phyloP scores from a whole-genome alignment of 78 protist species.

The Dictyostelium discoideum region DNA sequence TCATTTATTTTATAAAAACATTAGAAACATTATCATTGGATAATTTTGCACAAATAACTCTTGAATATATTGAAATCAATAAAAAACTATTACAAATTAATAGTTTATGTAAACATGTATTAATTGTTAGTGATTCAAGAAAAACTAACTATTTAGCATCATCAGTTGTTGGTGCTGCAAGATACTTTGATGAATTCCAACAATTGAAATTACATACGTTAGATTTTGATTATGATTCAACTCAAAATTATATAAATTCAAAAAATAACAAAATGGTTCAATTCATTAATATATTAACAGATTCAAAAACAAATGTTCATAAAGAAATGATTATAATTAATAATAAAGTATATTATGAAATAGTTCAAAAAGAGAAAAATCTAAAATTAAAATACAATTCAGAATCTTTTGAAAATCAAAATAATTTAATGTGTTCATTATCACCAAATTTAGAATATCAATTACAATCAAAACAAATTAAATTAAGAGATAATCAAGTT shows the following conservation, averaged over 20 bases:
- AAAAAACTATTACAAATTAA: conserved; percentile 14
- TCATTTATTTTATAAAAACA: neutral
- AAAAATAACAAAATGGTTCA: neutral
- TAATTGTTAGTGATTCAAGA: neutral
- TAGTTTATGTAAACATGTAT: conserved; percentile 1
- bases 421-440: neutral
- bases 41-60: neutral
- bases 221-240: neutral
- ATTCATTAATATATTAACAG: neutral
- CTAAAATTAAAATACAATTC: neutral
- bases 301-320: neutral
- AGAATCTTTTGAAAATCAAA: neutral
- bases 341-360: conserved; percentile 3
- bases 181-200: neutral
- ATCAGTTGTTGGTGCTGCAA: conserved; percentile 2
- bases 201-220: neutral
- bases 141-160: neutral
- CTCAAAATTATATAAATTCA: neutral
- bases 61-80: conserved; percentile 40
- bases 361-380: neutral
- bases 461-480: neutral
- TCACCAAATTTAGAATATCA: neutral
- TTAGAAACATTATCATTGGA: neutral
- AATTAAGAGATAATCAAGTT: neutral
- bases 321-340: neutral